These are phyloP conservation scores for Rossbeevera mucosa DNA, from an alignment of 768 basidiomycete species.

Conservation along the genomic window DNA sequence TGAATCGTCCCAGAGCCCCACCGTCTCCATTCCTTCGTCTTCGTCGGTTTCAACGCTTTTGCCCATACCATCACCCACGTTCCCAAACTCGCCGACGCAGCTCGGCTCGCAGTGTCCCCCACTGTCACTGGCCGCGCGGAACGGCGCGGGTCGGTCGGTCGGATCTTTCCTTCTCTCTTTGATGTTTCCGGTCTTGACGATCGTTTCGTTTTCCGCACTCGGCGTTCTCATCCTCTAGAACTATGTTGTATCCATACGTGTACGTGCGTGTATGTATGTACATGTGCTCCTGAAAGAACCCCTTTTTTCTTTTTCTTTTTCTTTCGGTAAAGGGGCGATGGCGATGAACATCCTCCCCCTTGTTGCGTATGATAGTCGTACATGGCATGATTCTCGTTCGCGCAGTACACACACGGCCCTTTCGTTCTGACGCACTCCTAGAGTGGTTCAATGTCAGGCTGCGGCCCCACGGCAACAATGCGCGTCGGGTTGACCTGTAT, in stretches of 20 bases:
- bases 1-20: not conserved
- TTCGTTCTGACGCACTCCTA: conserved; percentile 16
- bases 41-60: not conserved
- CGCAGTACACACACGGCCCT: not conserved
- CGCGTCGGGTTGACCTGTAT: conserved; percentile 72
- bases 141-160: conserved; percentile 3
- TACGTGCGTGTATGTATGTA: not conserved
- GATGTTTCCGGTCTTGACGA: conserved; percentile 23
- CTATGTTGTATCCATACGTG: not conserved
- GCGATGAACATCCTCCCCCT: no score
- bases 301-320: not conserved
- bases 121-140: conserved; percentile 1
- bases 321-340: not conserved
- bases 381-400: not conserved
- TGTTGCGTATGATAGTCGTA: not conserved
- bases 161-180: conserved; percentile 12
- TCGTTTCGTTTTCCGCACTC: conserved; percentile 23
- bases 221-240: conserved; percentile 25
- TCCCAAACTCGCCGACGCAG: conserved; percentile 16
- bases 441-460: conserved; percentile 62
- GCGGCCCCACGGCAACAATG: conserved; percentile 72
- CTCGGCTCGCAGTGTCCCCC: conserved; percentile 23
- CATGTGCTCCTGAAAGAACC: not conserved
- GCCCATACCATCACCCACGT: not conserved
- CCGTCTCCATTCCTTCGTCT: not conserved